Base-by-base conservation (phyloP, 768 basidiomycete species). In the Tylopilus sp. region DNA sequence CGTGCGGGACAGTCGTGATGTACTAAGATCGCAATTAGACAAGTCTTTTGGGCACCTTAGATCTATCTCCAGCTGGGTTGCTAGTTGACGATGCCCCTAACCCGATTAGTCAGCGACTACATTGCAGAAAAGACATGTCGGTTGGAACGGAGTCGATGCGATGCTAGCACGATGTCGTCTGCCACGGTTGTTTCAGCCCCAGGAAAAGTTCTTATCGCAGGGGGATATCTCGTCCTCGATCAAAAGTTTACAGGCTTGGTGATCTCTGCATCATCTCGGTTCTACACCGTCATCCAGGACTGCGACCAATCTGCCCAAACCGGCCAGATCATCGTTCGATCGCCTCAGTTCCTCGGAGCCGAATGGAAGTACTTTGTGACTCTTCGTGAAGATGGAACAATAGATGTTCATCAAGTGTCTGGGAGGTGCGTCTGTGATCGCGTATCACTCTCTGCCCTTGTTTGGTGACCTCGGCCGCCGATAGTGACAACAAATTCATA, bases 161-260 rank as follows among this genome's bases (percentile, higher is more conserved):
- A 25, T 30, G 33, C n/a, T 26, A 18, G 40, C 15, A 56, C 48
- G 50, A 82, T 81, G 78, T 55, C 72, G 57, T 63, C 61, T 61
- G 66, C 79, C 42, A 91, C 88, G 26, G 79, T 88, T 46, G 81
- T 97, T 54, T 98, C 95, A 30, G 82, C 94, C 1, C 91, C 95
- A 10, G 95, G 95, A 55, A 99, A 99, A 71, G 95, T 97, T 45
- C 80, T 99, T 49, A 69, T 97, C 48, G 92, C 95, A 10, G 97
- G 97, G 2, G 97, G 97, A 2, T 99, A 98, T 73, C 88, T 99
- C 57, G 92, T 99, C 25, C 86, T 98, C 55, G 94, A 98, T 69
- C 85, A 82, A 18, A 72, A 77, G 6, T 92, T 90, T 65, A 82
- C 87, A 26, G 97, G 95, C 44, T 71, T 91, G 52, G 94, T 95